Conservation (phyloP, 2,329 filamentous ascomycete genomes). For the Diaporthe citrichinensis region DNA sequence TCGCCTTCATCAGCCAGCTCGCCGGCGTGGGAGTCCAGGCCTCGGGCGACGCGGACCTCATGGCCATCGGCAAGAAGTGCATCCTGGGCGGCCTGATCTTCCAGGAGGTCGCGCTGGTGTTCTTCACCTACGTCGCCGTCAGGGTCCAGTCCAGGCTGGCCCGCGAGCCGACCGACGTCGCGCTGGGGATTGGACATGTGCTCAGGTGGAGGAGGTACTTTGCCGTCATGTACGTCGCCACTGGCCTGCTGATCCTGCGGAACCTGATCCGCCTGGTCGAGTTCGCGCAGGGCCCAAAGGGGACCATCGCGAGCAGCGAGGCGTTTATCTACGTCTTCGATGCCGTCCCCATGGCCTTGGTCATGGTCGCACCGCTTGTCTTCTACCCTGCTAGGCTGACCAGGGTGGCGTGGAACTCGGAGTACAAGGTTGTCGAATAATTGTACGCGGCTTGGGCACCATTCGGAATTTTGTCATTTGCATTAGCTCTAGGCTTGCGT, state of each 20-base stretch:
- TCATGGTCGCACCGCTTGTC: slow-evolving; percentile 41
- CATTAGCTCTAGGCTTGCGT: not conserved
- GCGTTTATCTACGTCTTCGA: slow-evolving; percentile 42
- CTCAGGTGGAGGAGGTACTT: slow-evolving; percentile 44
- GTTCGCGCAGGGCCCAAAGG: slow-evolving; percentile 42
- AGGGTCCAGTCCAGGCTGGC: not conserved
- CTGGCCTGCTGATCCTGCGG: slow-evolving; percentile 41
- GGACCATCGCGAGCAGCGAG: slow-evolving; percentile 37
- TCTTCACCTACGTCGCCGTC: slow-evolving; percentile 28
- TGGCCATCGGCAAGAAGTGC: slow-evolving; percentile 31
- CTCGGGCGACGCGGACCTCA: slow-evolving; percentile 36
- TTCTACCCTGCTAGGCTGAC: slow-evolving; percentile 41
- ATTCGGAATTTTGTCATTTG: not conserved
- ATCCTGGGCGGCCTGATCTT: slow-evolving; percentile 38
- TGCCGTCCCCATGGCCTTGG: slow-evolving; percentile 40
- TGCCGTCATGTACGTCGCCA: slow-evolving; percentile 41
- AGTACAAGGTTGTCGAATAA: slow-evolving; percentile 18
- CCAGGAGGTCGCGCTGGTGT: slow-evolving; percentile 38
- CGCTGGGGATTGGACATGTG: slow-evolving; percentile 4
- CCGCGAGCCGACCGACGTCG: slow-evolving; percentile 17
- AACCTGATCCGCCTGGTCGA: slow-evolving; percentile 44
- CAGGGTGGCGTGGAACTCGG: slow-evolving; percentile 2
- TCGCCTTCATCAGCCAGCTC: slow-evolving; percentile 59
- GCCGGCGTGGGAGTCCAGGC: slow-evolving; percentile 48
- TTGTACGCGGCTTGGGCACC: not conserved